Base-by-base conservation (phyloP, 73 alveolate species). In the Strombidium stylifer region DNA sequence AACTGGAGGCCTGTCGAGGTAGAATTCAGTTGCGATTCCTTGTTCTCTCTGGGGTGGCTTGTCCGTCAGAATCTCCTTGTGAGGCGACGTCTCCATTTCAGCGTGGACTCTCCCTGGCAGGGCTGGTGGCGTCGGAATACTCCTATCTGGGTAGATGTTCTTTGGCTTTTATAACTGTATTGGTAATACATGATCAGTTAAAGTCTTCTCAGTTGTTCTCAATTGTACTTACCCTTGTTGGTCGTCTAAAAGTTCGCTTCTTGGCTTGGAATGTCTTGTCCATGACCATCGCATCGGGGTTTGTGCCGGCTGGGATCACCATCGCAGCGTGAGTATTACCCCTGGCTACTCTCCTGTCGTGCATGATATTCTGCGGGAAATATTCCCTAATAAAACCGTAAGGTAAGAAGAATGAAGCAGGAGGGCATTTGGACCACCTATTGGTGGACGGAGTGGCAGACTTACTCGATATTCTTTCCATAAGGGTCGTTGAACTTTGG, bases 21-120 rank as follows among this genome's bases (percentile, higher is more conserved):
- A 93, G 52, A 85, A 91, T 41, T 93, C 97, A 21, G 97, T 86
- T 80, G 92, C 91, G 0, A 94, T 93, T 51, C 84, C 96, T 81
- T 75, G 85, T 56, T 89, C 96, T 64, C 68, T 53, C 49, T 73
- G n/a, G n/a, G n/a, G n/a, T n/a, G n/a, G n/a, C n/a, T n/a, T n/a
- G n/a, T n/a, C n/a, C n/a, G n/a, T n/a, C n/a, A 84, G 42, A 40
- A 58, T 51, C 54, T 81, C 85, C 24, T 73, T 61, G 52, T 61
- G 60, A 16, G 82, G 82, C 24, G 69, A 87, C 39, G 91, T 81
- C 42, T 81, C 57, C 10, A 81, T 48, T 46, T 73, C 92, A 50
- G 64, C 60, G 46, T 81, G 79, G 18, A 49, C 41, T 36, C 93
- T 69, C 40, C 89, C 82, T 71, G 85, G 81, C 20, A 81, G 56